Conservation (phyloP, 805 yeast species). For the Yarrowia keelungensis region DNA sequence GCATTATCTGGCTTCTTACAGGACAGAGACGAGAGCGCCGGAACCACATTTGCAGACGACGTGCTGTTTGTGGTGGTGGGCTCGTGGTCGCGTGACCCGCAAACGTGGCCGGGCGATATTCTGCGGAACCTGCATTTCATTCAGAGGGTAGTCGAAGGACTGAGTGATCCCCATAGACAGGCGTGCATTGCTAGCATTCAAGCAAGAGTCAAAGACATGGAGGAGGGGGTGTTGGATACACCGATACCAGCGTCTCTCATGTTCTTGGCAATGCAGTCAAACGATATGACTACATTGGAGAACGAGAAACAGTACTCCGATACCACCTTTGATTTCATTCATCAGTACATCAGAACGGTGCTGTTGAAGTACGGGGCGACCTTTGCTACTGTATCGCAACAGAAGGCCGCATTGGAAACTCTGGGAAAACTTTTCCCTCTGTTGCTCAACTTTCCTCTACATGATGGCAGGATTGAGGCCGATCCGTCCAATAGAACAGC, state of each 20-base stretch:
- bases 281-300: slow-evolving; percentile 41
- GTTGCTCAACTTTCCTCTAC: slow-evolving; percentile 37
- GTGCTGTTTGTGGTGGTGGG: slow-evolving; percentile 31
- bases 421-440: slow-evolving; percentile 24
- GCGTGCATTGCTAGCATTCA: slow-evolving; percentile 34
- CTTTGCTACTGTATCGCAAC: slow-evolving; percentile 21
- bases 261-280: slow-evolving; percentile 31
- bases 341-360: slow-evolving; percentile 44
- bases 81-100: slow-evolving; percentile 25
- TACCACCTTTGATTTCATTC: slow-evolving; percentile 45
- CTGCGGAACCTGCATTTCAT: slow-evolving; percentile 24
- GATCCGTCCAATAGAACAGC: slow-evolving; percentile 40
- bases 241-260: slow-evolving; percentile 31
- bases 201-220: slow-evolving; percentile 20
- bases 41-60: slow-evolving; percentile 27
- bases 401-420: slow-evolving; percentile 27
- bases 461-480: slow-evolving; percentile 40
- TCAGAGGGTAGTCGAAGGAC: slow-evolving; percentile 4
- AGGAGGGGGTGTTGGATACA: slow-evolving; percentile 16
- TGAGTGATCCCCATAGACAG: slow-evolving; percentile 17
- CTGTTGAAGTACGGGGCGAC: slow-evolving; percentile 41
- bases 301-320: slow-evolving; percentile 43
- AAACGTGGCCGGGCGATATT: slow-evolving; percentile 19
- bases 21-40: slow-evolving; percentile 11
- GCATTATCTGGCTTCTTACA: slow-evolving; percentile 14